A percentile compares a stretch with the other conserved stretches of the same genome.
These are phyloP conservation scores for Triglochin maritima DNA, from an alignment of 106 monocot species.

Conservation along the genomic window DNA sequence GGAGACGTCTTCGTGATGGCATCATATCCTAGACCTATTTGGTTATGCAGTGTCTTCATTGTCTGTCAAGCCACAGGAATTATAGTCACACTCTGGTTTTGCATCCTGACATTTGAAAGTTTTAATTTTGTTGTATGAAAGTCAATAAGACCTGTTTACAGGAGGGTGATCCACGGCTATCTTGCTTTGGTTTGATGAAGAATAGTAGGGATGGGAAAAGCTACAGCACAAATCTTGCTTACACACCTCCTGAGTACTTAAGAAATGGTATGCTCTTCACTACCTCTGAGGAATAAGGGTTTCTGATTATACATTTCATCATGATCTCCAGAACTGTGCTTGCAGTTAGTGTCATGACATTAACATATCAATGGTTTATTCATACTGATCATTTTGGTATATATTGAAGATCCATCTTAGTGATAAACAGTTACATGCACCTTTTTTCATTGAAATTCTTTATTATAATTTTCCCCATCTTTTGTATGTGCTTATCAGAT, in stretches of 20 bases:
- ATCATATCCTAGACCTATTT: no score
- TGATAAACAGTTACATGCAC: neutral
- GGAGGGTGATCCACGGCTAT: conserved; percentile 85
- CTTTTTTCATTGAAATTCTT: neutral
- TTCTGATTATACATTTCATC: neutral
- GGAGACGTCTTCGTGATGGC: no score
- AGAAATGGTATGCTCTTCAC: neutral
- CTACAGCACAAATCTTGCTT: conserved; percentile 96
- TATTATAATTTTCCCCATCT: no score
- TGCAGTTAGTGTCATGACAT: neutral
- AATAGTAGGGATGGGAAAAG: conserved; percentile 98
- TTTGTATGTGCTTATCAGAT: no score
- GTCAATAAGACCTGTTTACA: conserved; percentile 2
- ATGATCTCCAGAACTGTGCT: neutral
- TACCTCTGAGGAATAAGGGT: neutral
- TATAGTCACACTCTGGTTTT: no score
- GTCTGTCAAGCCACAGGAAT: no score
- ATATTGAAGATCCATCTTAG: neutral
- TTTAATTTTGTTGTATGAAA: no score
- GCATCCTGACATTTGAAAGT: no score
- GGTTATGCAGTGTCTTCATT: no score
- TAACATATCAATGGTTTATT: neutral
- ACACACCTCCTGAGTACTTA: conserved; percentile 93
- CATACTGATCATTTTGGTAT: neutral
- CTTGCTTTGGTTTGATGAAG: conserved; percentile 98